Conservation (phyloP, 768 basidiomycete species). For the Mycena floridula region DNA sequence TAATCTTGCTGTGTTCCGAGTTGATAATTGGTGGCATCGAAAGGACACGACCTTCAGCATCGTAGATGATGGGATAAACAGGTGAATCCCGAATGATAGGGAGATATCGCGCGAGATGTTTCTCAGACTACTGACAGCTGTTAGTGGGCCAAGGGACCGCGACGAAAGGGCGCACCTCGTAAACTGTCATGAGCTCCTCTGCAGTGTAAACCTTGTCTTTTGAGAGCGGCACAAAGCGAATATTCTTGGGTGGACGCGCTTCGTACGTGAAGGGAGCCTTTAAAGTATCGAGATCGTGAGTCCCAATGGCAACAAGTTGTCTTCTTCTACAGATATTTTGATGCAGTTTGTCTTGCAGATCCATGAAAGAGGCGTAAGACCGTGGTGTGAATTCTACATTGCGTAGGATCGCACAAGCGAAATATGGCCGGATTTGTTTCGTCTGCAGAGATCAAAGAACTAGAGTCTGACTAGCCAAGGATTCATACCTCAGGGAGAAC, state of each 20-base stretch:
- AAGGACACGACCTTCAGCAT: conserved; percentile 77
- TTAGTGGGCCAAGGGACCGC: neutral
- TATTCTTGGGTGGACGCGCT: conserved; percentile 74
- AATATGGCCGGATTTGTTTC: conserved; percentile 78
- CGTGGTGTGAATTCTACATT: conserved; percentile 82
- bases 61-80: conserved; percentile 97
- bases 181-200: conserved; percentile 87
- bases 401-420: conserved; percentile 87
- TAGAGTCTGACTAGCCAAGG: neutral
- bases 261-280: conserved; percentile 85
- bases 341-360: conserved; percentile 98
- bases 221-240: conserved; percentile 86
- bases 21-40: conserved; percentile 99
- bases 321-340: conserved; percentile 90
- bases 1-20: conserved; percentile 96
- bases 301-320: conserved; percentile 93
- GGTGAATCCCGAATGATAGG: conserved; percentile 92
- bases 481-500: conserved; percentile 62
- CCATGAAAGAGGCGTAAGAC: conserved; percentile 96
- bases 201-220: conserved; percentile 78
- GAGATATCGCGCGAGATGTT: conserved; percentile 84
- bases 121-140: conserved; percentile 64
- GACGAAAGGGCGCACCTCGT: conserved; percentile 60
- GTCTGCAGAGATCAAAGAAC: conserved; percentile 39
- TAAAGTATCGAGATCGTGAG: conserved; percentile 92